Conservation (phyloP, 352 stramenopile species). For the Nothophytophthora sp. region DNA sequence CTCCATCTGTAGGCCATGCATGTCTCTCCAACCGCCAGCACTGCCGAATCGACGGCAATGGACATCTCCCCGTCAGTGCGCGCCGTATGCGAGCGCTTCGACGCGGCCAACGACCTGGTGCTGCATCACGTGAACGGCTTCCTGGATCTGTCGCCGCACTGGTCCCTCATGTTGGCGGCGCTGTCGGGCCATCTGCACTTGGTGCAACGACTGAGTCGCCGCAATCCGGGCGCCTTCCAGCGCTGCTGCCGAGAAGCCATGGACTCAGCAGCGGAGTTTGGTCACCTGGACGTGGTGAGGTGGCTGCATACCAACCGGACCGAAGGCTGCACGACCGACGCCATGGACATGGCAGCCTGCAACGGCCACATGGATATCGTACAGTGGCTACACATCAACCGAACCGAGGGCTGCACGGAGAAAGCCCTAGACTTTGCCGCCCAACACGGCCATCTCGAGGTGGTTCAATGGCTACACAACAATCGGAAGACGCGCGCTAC, state of each 20-base stretch:
- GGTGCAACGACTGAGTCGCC: slow-evolving; percentile 45
- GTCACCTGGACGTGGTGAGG: slow-evolving; percentile 54
- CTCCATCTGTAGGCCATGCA: too few species aligned
- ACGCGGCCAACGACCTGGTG: slow-evolving; percentile 48
- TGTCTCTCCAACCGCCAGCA: too few species aligned
- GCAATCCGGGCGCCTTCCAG: slow-evolving; percentile 39
- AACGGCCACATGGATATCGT: slow-evolving; percentile 58
- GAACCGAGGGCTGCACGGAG: slow-evolving; percentile 54
- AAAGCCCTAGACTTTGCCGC: slow-evolving; percentile 73
- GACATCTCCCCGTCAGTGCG: slow-evolving; percentile 52
- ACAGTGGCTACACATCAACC: slow-evolving; percentile 63
- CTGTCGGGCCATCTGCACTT: slow-evolving; percentile 51
- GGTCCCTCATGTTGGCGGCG: slow-evolving; percentile 53
- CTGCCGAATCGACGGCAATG: neutral
- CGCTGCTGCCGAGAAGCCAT: slow-evolving; percentile 57
- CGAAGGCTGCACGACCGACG: slow-evolving; percentile 67
- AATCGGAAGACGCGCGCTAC: slow-evolving; percentile 56
- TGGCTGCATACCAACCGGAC: slow-evolving; percentile 49
- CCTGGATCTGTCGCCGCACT: slow-evolving; percentile 51
- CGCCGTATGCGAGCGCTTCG: slow-evolving; percentile 47
- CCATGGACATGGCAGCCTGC: slow-evolving; percentile 62
- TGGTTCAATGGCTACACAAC: slow-evolving; percentile 63
- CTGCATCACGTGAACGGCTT: slow-evolving; percentile 52
- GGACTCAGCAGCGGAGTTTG: slow-evolving; percentile 66
- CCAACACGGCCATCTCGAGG: slow-evolving; percentile 49